Evolutionary conservation across 2,329 filamentous ascomycete species (phyloP), one percentile per base, ranked within the genome.

Genomic region (Sporothrix brasiliensis): DNA sequence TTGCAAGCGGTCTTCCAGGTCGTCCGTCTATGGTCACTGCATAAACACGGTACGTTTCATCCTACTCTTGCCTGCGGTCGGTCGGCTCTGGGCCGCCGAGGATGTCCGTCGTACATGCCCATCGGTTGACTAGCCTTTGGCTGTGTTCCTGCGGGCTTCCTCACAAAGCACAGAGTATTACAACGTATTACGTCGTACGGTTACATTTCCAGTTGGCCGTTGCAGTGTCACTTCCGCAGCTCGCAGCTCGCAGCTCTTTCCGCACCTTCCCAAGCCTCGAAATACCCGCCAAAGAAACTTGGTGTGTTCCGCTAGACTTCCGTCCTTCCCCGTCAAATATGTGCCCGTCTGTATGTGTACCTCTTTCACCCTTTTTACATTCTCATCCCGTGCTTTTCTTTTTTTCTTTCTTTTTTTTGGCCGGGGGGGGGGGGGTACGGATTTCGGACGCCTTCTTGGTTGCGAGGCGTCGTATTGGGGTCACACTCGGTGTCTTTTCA

Each of bases 81-180:
- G 21, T 61, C 39, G 44, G 58, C 58, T 61, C 14, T 44, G 39
- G n/a, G 10, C 39, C 58, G 47, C 58, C 39, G 39, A 63, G 58
- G 39, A 13, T 34, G 53, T 49, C 14, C 44, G 14, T 16, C 44
- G 44, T 49, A 14, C 41, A 14, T 47, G 41, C 14, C 13, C 44
- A 27, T 24, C 53, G 41, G 11, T 16, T 5, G 44, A 3, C 44
- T 16, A 47, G 44, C 44, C 16, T 41, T 58, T 39, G 34, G 39
- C 56, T 41, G 56, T 60, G 30, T 34, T 19, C 34, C 56, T 60
- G 56, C 56, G 19, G n/a, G 56, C 41, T 58, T 39, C 56, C 56
- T 34, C 34, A 34, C 27, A 34, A 9, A 34, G 34, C 4, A 34
- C 34, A 34, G 34, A 7, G 7, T 34, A 34, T 7, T 34, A 34